Evolutionary conservation across 2,329 filamentous ascomycete genomes (phyloP).

Genomic region (Leptodontidium sp.): DNA sequence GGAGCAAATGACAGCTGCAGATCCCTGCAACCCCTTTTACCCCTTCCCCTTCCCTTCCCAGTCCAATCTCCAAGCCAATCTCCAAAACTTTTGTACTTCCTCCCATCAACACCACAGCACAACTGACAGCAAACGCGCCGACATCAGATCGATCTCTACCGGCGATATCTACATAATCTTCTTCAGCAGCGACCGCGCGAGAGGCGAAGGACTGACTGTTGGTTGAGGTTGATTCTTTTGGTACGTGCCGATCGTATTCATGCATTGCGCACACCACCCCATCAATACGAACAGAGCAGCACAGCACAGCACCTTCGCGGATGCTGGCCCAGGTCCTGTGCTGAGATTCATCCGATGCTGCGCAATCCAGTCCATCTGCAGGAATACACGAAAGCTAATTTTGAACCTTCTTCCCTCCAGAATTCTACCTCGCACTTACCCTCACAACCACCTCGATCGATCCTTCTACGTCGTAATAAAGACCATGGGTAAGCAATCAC

Average conservation of each 20-base stretch:
- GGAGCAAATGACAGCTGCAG: slow-evolving; percentile 40
- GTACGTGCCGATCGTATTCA: slow-evolving; percentile 42
- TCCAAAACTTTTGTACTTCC: slow-evolving; percentile 34
- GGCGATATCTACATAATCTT: slow-evolving; percentile 22
- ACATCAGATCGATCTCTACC: slow-evolving; percentile 32
- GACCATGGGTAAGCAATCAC: slow-evolving; percentile 48
- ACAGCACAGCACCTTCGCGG: not conserved
- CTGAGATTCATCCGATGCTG: slow-evolving; percentile 15
- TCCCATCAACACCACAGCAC: slow-evolving; percentile 27
- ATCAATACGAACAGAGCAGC: slow-evolving; percentile 32
- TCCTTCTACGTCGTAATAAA: slow-evolving; percentile 43
- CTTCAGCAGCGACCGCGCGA: slow-evolving; percentile 31
- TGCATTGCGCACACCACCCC: slow-evolving; percentile 36
- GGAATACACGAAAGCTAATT: slow-evolving; percentile 38
- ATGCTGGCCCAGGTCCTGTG: not conserved
- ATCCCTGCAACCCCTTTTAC: slow-evolving; percentile 45
- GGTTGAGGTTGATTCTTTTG: slow-evolving; percentile 34
- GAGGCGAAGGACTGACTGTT: slow-evolving; percentile 20
- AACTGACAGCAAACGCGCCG: slow-evolving; percentile 38
- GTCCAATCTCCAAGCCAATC: slow-evolving; percentile 33
- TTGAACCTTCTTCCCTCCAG: slow-evolving; percentile 27
- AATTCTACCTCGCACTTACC: slow-evolving; percentile 37
- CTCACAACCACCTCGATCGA: slow-evolving; percentile 42
- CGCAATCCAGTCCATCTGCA: slow-evolving; percentile 24
- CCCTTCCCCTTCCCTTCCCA: slow-evolving; percentile 29